Evolutionary conservation across 1,284 basidiomycete species (phyloP), one percentile per base, ranked within the genome.

Genomic region (Cryptococcus deneoformans): DNA sequence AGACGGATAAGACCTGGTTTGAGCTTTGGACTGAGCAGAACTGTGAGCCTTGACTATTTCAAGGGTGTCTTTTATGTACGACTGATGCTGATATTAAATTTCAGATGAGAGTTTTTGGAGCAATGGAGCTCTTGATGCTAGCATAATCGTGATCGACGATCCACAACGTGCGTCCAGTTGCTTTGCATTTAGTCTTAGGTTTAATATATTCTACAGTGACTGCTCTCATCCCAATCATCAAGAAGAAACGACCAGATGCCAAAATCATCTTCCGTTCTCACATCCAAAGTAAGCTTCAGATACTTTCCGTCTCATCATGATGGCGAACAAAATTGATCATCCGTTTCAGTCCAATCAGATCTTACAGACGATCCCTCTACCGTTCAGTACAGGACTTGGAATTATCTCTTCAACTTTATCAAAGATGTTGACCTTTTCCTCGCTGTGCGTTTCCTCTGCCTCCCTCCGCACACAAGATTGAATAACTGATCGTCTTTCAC

Each of bases 241-340:
- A 85, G 73, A 87, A 87, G 79, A 79, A 86, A 54, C 83, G 87
- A 58, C 89, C 89, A 2, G 85, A 87, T 29, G 79, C 91, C 50
- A 90, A 90, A 50, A 89, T 92, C 70, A 81, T 92, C 63, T 93
- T 92, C 76, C 86, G 90, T 44, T 92, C 90, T 46, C 90, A 92
- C 79, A 93, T 92, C 60, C 90, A 93, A 79, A 90, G 92, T 74
- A 85, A 87, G 67, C 54, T 12, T 16, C 34, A 8, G 1, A 20
- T 35, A 20, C 24, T 11, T 16, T 4, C n/a, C 46, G 6, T 11
- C 34, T 48, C 9, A 29, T 8, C 46, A 35, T 29, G 3, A 29
- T 29, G 46, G 24, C 24, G 34, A 14, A 48, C 46, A 8, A 37
- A 14, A 6, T 14, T 37, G 2, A 35, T 36, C 9, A 7, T 16